Percentiles rank a stretch among this genome's conserved stretches.
Evolutionary conservation across 805 yeast species (phyloP).

Genomic region (Teunomyces atbi): DNA sequence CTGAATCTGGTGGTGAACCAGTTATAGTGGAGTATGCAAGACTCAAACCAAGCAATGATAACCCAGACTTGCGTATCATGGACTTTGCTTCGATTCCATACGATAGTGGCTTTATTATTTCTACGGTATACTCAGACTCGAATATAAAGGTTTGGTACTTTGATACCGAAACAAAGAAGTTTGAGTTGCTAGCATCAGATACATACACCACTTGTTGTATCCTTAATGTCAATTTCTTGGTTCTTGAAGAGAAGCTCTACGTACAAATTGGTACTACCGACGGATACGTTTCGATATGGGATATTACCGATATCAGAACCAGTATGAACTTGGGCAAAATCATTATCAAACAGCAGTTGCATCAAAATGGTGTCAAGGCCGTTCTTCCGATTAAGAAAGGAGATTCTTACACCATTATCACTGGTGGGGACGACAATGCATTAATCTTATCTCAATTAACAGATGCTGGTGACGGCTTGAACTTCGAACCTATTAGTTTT

Average conservation of each 20-base stretch:
- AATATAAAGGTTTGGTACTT: constrained; percentile 64
- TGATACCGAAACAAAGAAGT: constrained; percentile 31
- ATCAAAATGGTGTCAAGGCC: constrained; percentile 83
- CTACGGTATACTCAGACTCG: constrained; percentile 85
- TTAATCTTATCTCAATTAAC: constrained; percentile 29
- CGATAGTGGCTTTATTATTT: constrained; percentile 50
- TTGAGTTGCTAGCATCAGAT: constrained; percentile 46
- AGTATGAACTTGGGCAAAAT: constrained; percentile 21
- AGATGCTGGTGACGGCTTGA: constrained; percentile 7
- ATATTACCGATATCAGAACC: constrained; percentile 30
- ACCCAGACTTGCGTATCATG: constrained; percentile 89
- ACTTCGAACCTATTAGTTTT: constrained; percentile 30
- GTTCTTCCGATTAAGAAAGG: constrained; percentile 27
- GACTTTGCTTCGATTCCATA: constrained; percentile 59
- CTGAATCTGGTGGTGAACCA: constrained; percentile 34
- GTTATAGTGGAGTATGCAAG: constrained; percentile 49
- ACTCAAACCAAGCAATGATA: constrained; percentile 52
- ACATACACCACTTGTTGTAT: constrained; percentile 75
- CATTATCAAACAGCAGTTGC: constrained; percentile 51
- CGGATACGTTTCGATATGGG: constrained; percentile 70
- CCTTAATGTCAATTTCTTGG: constrained; percentile 54
- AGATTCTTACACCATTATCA: constrained; percentile 38
- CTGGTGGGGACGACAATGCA: constrained; percentile 96
- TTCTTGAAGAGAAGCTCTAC: constrained; percentile 22
- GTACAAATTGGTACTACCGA: constrained; percentile 75